phyloP scores from a whole-genome alignment of 2,329 filamentous ascomycete species.

The Neobulgaria alba region DNA sequence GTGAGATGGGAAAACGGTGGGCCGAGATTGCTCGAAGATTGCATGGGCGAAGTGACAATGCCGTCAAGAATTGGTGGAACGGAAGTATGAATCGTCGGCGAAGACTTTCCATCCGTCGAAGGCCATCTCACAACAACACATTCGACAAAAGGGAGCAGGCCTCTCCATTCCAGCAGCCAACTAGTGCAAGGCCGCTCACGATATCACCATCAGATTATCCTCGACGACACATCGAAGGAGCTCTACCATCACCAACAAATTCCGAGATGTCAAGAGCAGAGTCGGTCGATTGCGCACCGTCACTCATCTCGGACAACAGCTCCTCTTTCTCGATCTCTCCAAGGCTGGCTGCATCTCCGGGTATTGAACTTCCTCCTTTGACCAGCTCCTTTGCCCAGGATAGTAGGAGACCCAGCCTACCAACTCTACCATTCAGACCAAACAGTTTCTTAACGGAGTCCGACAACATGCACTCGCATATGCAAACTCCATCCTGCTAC shows the following conservation, averaged over 20 bases:
- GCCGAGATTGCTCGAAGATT: slow-evolving; percentile 82
- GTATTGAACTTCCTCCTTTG: slow-evolving; percentile 27
- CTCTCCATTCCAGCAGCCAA: slow-evolving; percentile 26
- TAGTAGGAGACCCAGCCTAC: slow-evolving; percentile 23
- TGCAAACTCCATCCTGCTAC: slow-evolving; percentile 17
- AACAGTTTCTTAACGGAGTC: slow-evolving; percentile 19
- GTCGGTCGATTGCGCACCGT: slow-evolving; percentile 53
- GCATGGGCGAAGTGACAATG: slow-evolving; percentile 82
- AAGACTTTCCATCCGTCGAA: slow-evolving; percentile 27
- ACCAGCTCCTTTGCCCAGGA: background rate
- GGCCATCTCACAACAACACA: slow-evolving; percentile 17
- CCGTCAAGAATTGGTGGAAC: slow-evolving; percentile 98
- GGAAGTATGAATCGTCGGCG: slow-evolving; percentile 76
- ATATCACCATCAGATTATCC: slow-evolving; percentile 9
- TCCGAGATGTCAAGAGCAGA: slow-evolving; percentile 52
- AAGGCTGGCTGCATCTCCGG: slow-evolving; percentile 23
- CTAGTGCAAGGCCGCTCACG: slow-evolving; percentile 12
- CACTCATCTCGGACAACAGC: slow-evolving; percentile 61
- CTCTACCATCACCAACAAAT: slow-evolving; percentile 55
- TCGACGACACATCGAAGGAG: slow-evolving; percentile 35
- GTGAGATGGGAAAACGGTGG: slow-evolving; percentile 77
- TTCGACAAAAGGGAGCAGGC: slow-evolving; percentile 27
- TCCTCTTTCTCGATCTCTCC: slow-evolving; percentile 56
- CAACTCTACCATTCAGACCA: slow-evolving; percentile 20
- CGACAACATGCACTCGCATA: slow-evolving; percentile 17